Evolutionary conservation across 2,329 filamentous ascomycete genomes (phyloP), one percentile per base, ranked within the genome.

Genomic region (Chrysosporium queenslandicum): DNA sequence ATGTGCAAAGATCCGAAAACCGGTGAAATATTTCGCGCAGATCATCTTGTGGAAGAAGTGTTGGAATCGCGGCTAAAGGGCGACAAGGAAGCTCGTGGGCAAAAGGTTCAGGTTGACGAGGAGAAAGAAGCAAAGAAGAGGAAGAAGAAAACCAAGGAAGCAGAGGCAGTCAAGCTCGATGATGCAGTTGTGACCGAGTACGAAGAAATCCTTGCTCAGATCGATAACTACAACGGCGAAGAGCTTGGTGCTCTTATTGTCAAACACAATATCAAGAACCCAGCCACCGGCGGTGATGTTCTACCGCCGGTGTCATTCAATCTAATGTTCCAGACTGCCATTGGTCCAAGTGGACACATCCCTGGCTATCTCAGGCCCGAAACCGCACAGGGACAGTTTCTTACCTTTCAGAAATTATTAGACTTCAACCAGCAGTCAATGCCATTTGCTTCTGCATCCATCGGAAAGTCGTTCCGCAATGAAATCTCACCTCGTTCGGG

Each of bases 1-100:
- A 96, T 97, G 90, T 95, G 87, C 82, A 95, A 94, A 72, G 92
- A 98, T 70, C 88, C 91, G 58, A 94, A 94, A 78, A 95, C 85
- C 63, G 92, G 92, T 67, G 92, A 98, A 70, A 95, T 96, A 65
- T 82, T 98, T 68, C 83, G 92, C 61, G 89, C 92, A 54, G 92
- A 98, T 67, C 92, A 98, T 74, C 81, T 97, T 63, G 90, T 98
- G 60, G 90, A 97, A 77, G 87, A 94, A 63, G 83, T 96, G 34
- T 80, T 98, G 49, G 90, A 96, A 75, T 76, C 81, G 45, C 80
- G 92, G 36, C 73, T 98, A 56, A 91, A 90, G 71, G 89, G 87
- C 50, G 83, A 97, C 74, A 92, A 92, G 75, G 85, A 94, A 70
- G 91, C 92, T 25, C 87, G 92, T 62, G 90, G 90, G 61, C 75